Conservation (phyloP, 805 yeast species). For the Candida pseudoglaebosa region DNA sequence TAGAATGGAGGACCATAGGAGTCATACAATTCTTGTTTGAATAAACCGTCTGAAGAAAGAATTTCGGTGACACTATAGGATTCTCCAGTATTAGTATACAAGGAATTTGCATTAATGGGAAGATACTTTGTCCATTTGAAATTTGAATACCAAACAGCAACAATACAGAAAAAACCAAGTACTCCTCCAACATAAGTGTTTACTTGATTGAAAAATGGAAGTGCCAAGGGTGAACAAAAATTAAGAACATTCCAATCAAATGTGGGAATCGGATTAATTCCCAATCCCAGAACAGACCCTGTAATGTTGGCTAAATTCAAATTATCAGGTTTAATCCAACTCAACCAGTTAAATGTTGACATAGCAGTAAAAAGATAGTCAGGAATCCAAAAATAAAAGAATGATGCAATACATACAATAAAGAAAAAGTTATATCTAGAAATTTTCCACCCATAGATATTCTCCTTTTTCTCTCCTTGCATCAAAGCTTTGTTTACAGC, state of each 20-base stretch:
- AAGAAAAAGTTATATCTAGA: slow-evolving; percentile 21
- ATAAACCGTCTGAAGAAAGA: slow-evolving; percentile 30
- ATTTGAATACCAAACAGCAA: slow-evolving; percentile 19
- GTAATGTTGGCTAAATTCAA: slow-evolving; percentile 46
- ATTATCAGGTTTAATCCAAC: slow-evolving; percentile 54
- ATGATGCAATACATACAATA: slow-evolving; percentile 21
- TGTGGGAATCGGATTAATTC: slow-evolving; percentile 50
- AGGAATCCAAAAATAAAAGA: slow-evolving; percentile 45
- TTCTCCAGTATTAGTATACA: slow-evolving; percentile 49
- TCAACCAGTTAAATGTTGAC: slow-evolving; percentile 50
- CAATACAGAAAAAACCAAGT: slow-evolving; percentile 15
- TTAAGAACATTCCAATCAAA: slow-evolving; percentile 49
- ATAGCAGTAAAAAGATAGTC: slow-evolving; percentile 39
- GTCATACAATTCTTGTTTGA: slow-evolving; percentile 20
- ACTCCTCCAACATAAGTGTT: slow-evolving; percentile 15
- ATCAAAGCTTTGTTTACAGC: slow-evolving; percentile 28
- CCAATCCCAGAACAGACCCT: slow-evolving; percentile 45
- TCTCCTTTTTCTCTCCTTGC: slow-evolving; percentile 19
- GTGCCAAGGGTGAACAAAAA: slow-evolving; percentile 26
- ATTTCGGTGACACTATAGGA: slow-evolving; percentile 40
- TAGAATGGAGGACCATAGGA: slow-evolving; percentile 27
- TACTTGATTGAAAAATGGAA: slow-evolving; percentile 36
- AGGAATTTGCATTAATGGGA: slow-evolving; percentile 40
- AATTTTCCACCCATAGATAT: slow-evolving; percentile 28
- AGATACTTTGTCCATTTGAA: slow-evolving; percentile 21